These are phyloP conservation scores for Calvatia gigantea DNA, from an alignment of 768 basidiomycete species.

Conservation along the genomic window DNA sequence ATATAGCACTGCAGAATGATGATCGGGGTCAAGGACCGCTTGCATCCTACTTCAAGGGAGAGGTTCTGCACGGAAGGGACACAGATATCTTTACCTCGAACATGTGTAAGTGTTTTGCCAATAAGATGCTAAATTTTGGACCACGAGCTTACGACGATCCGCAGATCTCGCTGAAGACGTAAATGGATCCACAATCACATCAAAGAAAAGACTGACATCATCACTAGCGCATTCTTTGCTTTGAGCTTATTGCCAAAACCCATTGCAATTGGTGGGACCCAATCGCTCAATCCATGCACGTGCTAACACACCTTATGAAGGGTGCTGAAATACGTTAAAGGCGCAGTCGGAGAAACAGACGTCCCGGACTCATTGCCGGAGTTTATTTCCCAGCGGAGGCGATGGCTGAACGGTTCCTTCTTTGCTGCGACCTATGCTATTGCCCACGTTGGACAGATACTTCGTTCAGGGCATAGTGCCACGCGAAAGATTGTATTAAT, in stretches of 20 bases:
- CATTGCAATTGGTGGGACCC: constrained; percentile 68
- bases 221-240: constrained; percentile 73
- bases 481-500: constrained; percentile 71
- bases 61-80: constrained; percentile 77
- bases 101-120: constrained; percentile 64
- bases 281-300: not conserved
- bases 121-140: not conserved
- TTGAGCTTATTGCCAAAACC: constrained; percentile 73
- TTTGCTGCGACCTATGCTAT: constrained; percentile 94
- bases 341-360: constrained; percentile 90
- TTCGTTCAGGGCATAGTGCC: constrained; percentile 78
- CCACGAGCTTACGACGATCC: constrained; percentile 2
- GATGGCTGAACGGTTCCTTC: constrained; percentile 91
- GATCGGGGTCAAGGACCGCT: constrained; percentile 79
- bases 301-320: constrained; percentile 38
- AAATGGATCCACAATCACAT: constrained; percentile 18
- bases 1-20: constrained; percentile 88
- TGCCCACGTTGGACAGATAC: constrained; percentile 78
- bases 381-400: constrained; percentile 88
- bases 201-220: constrained; percentile 9
- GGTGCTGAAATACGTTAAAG: constrained; percentile 96
- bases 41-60: constrained; percentile 97
- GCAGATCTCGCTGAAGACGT: constrained; percentile 89
- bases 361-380: constrained; percentile 92
- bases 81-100: constrained; percentile 95